Percentiles rank a stretch among this genome's conserved stretches.
These are phyloP conservation scores for Polyporus arcularius DNA, from an alignment of 768 basidiomycete species.

Conservation along the genomic window DNA sequence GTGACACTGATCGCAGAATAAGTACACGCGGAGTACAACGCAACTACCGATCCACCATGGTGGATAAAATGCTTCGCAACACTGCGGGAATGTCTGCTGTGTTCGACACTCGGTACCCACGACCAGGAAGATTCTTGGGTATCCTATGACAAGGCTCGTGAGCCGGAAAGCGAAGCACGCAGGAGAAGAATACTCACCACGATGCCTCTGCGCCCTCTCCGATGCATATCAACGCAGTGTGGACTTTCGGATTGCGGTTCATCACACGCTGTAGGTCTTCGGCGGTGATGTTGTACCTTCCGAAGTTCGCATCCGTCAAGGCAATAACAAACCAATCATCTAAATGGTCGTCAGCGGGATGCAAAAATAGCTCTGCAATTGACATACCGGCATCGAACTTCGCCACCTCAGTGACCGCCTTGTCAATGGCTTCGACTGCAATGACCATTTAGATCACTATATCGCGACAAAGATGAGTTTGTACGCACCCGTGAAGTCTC, in stretches of 20 bases:
- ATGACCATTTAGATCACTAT: slow-evolving; percentile 7
- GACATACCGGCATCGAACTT: slow-evolving; percentile 60
- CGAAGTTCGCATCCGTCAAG: slow-evolving; percentile 73
- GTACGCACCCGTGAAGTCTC: slow-evolving; percentile 59
- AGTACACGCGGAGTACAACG: background rate
- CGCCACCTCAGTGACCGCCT: slow-evolving; percentile 59
- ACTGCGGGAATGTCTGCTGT: slow-evolving; percentile 67
- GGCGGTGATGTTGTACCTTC: slow-evolving; percentile 59
- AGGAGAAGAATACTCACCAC: slow-evolving; percentile 43
- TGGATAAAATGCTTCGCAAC: slow-evolving; percentile 55
- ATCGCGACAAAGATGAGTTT: background rate
- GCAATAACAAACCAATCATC: slow-evolving; percentile 76
- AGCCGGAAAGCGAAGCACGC: background rate
- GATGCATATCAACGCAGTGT: slow-evolving; percentile 68
- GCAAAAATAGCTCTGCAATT: background rate
- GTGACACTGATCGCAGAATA: background rate
- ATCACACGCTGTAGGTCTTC: slow-evolving; percentile 59
- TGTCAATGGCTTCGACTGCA: slow-evolving; percentile 63
- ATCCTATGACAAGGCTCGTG: slow-evolving; percentile 44
- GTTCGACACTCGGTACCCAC: slow-evolving; percentile 59
- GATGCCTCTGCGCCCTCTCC: slow-evolving; percentile 67
- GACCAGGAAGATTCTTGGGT: slow-evolving; percentile 59
- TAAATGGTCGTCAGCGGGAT: slow-evolving; percentile 20
- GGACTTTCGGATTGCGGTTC: slow-evolving; percentile 62
- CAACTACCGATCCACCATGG: slow-evolving; percentile 31